Evolutionary conservation across 2,329 filamentous ascomycete species (phyloP), one percentile per base, ranked within the genome.

Genomic region (Davidsoniella neocaledoniae): DNA sequence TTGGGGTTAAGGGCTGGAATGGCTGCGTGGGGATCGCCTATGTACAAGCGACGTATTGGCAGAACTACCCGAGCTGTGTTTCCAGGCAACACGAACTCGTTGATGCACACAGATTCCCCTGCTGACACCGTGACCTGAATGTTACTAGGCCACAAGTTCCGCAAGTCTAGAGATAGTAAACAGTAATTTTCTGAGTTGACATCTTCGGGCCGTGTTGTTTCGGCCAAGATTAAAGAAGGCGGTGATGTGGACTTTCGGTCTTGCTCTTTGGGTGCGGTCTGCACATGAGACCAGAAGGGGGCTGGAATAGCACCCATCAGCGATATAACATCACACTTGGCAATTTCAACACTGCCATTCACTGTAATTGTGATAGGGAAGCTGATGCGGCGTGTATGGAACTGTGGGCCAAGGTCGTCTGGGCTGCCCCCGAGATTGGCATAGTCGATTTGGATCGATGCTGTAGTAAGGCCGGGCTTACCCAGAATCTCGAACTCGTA

Each of bases 401-500:
- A 94, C 33, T 77, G 73, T 36, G 82, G 79, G 21, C 74, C 71
- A 2, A 88, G 67, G 51, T 87, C 77, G 10, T 76, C 73, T n/a
- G 71, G 71, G 4, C 79, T 69, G 29, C 78, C 73, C 1, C 85
- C 85, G n/a, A 94, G 70, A 60, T 83, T 73, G 2, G 84, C 85
- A 61, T 94, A 95, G 63, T 94, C 84, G 52, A 94, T 78, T 57
- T 93, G 83, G 14, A 94, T 79, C 3, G 77, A 73, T 0, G 82
- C 87, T 54, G 77, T 78, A 6, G 84, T 88, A 38, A 95, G 70
- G 0, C 87, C 87, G 7, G 87, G 82, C 59, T 90, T 88, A 44
- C 90, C 90, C 17, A 90, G 70, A 12, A 95, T 79, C 62, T 94
- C 84, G 56, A 95, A 81, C 10, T 83, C 78, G 58, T 94, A 91